Base-by-base conservation (phyloP, 2,329 filamentous ascomycete genomes). In the Fusarium stilboides region DNA sequence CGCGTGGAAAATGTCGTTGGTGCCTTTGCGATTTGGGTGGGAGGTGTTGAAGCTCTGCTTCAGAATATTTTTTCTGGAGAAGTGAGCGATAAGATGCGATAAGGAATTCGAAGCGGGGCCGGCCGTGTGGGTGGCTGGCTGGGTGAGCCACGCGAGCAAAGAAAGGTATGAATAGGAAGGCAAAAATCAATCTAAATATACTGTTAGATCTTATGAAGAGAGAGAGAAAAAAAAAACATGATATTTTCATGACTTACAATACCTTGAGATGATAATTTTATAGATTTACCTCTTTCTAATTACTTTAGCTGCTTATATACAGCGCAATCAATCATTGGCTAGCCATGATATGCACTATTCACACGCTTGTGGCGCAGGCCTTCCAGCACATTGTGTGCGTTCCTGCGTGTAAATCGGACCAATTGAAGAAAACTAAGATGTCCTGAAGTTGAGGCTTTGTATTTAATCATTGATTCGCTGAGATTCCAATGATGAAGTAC, bases 1-100 rank as follows among this genome's bases (percentile, higher is more conserved):
- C 44, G 39, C 42, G 50, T 57, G 34, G 50, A 22, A 43, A 37
- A 22, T 63, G 24, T 58, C 40, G 44, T 37, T 36, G 49, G 53
- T 49, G 39, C 34, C 47, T 57, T 44, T 36, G 34, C 31, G 24
- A 39, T 59, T 68, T 24, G 49, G 42, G 55, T 63, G 42, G 47
- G 47, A 44, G 24, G 50, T 55, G 53, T 57, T 58, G 52, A 43
- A 61, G 49, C 37, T 52, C 22, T 54, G 39, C 53, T 51, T 36
- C 28, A 50, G 50, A 57, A 50, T 54, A 49, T 70, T 68, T 71
- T 65, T 55, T 56, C 50, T 62, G 49, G 44, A 57, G 36, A 51
- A 52, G 44, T 54, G 34, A 39, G 24, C 54, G 63, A 68, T 69
- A 69, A 69, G 62, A 26, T 17, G 10, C 51, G 61, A 63, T 63